Evolutionary conservation across 148 eudicot species (phyloP), one percentile per base, ranked within the genome.

Genomic region (Cornus kousa): DNA sequence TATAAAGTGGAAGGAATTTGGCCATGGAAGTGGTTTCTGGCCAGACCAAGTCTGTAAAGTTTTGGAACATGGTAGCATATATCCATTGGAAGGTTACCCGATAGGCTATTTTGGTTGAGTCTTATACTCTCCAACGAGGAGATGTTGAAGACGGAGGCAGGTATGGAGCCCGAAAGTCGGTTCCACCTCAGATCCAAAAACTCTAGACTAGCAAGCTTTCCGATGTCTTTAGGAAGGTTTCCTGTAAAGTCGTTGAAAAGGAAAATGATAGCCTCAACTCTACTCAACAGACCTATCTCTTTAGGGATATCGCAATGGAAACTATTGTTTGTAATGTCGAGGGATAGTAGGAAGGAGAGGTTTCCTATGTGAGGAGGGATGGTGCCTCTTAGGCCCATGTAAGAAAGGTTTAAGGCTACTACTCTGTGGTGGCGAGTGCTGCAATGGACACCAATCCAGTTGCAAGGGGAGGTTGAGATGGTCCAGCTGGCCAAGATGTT

Each of bases 371-470:
- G 74, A 0, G 80, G 80, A 35, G 74, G 55, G 32, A 78, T 57
- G 20, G 53, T 78, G 7, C 74, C 74, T 10, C 9, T 16, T 7
- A 70, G 68, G 20, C 53, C 46, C 40, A 70, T 46, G 68, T 69
- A 23, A 0, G 74, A 57, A n/a, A 78, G 37, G 20, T 70, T 57
- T 5, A 78, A 39, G 31, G 80, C 48, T 9, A 57, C 55, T 20
- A 78, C 80, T 50, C 80, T 78, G 1, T 78, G 74, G 39, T 78
- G 50, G 13, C 22, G 53, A 23, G 9, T 7, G 33, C 66, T 31
- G 33, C 80, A 78, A 32, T 50, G 8, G 24, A 78, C 55, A 4
- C 80, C 80, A 33, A 70, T 55, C 80, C 80, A 78, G 9, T 14
- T 60, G 66, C 28, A 28, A 28, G 28, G 28, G 28, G 28, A 28